Percentiles rank a stretch among this genome's conserved stretches.
These are phyloP conservation scores for Arthrinium phaeospermum DNA, from an alignment of 2,329 filamentous ascomycete species.

Conservation along the genomic window DNA sequence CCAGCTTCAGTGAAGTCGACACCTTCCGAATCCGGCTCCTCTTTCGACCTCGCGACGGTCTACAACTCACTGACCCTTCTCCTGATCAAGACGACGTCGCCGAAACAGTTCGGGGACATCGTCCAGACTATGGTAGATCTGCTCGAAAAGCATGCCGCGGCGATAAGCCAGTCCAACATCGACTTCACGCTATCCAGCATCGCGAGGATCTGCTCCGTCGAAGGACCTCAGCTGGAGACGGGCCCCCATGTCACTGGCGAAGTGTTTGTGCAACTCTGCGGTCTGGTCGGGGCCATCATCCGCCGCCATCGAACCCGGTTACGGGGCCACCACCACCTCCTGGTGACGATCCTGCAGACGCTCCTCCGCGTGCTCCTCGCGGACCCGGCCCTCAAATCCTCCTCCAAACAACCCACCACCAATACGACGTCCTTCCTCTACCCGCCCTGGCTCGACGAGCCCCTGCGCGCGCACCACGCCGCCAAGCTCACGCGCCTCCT, in stretches of 20 bases:
- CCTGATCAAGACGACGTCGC: slow-evolving; percentile 31
- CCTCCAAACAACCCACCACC: slow-evolving; percentile 24
- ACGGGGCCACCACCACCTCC: slow-evolving; percentile 66
- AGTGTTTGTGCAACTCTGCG: slow-evolving; percentile 55
- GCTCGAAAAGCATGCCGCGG: slow-evolving; percentile 55
- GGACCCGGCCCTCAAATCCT: slow-evolving; percentile 34
- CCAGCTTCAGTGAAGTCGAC: neutral
- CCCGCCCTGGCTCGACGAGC: slow-evolving; percentile 45
- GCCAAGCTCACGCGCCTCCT: slow-evolving; percentile 60
- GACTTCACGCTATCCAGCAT: slow-evolving; percentile 58
- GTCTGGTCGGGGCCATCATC: slow-evolving; percentile 61
- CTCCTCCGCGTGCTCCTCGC: slow-evolving; percentile 60
- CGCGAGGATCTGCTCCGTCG: slow-evolving; percentile 39
- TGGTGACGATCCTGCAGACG: slow-evolving; percentile 58
- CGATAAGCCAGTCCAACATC: slow-evolving; percentile 64
- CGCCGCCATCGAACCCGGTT: slow-evolving; percentile 65
- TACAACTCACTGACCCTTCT: slow-evolving; percentile 33
- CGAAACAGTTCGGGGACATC: slow-evolving; percentile 36
- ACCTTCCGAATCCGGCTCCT: neutral
- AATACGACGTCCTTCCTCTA: slow-evolving; percentile 26
- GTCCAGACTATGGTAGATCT: slow-evolving; percentile 42
- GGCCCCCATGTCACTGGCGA: slow-evolving; percentile 39
- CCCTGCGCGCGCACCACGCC: slow-evolving; percentile 50
- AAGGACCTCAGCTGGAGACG: slow-evolving; percentile 29
- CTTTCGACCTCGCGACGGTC: slow-evolving; percentile 33